Base-by-base conservation (phyloP, 208 protist genomes). In the Phytomonas sp. region DNA sequence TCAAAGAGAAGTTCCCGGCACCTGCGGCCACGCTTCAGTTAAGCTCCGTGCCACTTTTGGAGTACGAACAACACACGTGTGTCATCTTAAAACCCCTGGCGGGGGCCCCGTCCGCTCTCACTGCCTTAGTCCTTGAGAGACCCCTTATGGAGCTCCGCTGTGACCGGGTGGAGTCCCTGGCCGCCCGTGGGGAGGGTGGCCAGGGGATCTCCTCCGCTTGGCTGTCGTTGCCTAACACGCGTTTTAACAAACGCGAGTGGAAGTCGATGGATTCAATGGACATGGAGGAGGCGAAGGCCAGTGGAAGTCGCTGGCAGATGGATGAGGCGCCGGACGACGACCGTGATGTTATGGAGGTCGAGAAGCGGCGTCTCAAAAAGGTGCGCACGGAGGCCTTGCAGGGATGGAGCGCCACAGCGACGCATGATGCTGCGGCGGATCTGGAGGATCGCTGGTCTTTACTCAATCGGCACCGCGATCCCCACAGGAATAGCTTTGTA, bases 231-330 rank as follows among this genome's bases (percentile, higher is more conserved):
- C 40, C 51, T 31, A 29, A 53, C 11, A 64, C 69, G 8, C 68
- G 66, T 23, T 46, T 86, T 37, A 81, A 77, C 34, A 77, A 71
- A 43, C 66, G 71, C 6, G 83, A 88, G 68, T 88, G 83, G 81
- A 85, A 83, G 51, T 78, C 72, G 34, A 79, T 88, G 77, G 83
- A 88, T 36, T 80, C 68, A 7, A 51, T 71, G 20, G 74, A 85
- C 7, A 61, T 60, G 17, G 76, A 83, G 62, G 70, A 60, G 17
- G 70, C 40, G 29, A 40, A 13, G 11, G 11, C 23, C 11, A 29
- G 33, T 7, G 53, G 60, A 26, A 43, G 70, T 23, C 30, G 59
- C 37, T 68, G 67, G 59, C 29, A 51, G 65, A 37, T 67, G 30
- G 65, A 68, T 40, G 37, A 60, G 67, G 67, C 67, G 17, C 31